Evolutionary conservation across 306 rosid species (phyloP), one percentile per base, ranked within the genome.

Genomic region (Quercus variabilis): DNA sequence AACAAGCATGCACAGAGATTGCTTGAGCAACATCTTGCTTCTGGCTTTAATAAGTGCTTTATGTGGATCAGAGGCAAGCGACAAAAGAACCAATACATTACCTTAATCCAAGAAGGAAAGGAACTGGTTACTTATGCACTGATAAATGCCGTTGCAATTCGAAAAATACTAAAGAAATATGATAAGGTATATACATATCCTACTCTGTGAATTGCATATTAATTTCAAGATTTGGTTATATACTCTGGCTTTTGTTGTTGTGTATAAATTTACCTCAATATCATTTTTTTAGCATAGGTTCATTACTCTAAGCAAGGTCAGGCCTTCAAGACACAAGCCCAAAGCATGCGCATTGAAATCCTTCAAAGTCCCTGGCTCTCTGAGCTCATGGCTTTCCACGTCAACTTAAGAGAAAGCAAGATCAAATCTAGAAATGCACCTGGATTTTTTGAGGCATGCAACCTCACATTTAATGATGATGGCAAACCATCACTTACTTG

Each of bases 341-440:
- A 91, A 78, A 90, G 93, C 25, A 86, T 83, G 92, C 99, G 86
- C 75, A 85, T 88, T 76, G 98, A 91, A 74, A 91, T 95, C 75
- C 99, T 95, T 78, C 98, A 91, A 76, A 93, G 96, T 79, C 99
- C 99, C 5, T 91, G 97, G 99, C 88, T 95, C 26, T 95, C 89
- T 69, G 98, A 95, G 78, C 96, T 95, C 33, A 91, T 95, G 89
- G 97, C 99, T 63, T 91, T 95, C 81, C 93, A 93, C 84, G 89
- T 95, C 83, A 95, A 93, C 74, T 59, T 91, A 75, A 90, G 90
- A 86, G 94, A 92, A 84, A 89, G 83, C 43, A 81, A 90, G 82
- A 75, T 59, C 23, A 75, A 80, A 20, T 82, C 90, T 9, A 79
- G 63, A 80, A 84, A 85, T 58, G 58, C 83, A 38, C 80, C 85